Evolutionary conservation across 805 yeast species (phyloP).

Genomic region (Wickerhamiella alocasiicola): DNA sequence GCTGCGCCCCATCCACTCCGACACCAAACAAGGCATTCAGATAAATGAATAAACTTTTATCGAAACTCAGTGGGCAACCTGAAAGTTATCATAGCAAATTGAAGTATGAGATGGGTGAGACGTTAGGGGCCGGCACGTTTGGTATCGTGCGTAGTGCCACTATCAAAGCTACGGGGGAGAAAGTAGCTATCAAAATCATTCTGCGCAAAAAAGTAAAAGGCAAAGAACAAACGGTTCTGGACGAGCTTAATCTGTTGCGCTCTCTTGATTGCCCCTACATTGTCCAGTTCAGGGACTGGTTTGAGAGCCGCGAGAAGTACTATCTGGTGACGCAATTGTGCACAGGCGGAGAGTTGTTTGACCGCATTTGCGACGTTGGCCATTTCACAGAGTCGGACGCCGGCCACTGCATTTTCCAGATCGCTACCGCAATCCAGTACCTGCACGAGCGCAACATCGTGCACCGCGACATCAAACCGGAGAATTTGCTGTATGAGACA

Average conservation of each 20-base stretch:
- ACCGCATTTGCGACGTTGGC: constrained; percentile 68
- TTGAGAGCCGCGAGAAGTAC: constrained; percentile 82
- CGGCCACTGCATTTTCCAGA: constrained; percentile 55
- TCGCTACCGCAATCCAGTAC: constrained; percentile 66
- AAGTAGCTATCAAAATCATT: constrained; percentile 83
- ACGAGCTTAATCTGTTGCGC: constrained; percentile 61
- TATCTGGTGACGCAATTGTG: constrained; percentile 91
- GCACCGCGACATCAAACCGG: constrained; percentile 92
- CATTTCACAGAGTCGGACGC: constrained; percentile 86
- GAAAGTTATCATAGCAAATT: constrained; percentile 51
- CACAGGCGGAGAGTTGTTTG: constrained; percentile 91
- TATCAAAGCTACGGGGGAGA: constrained; percentile 38
- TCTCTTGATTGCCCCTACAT: constrained; percentile 71
- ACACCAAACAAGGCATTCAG: not conserved
- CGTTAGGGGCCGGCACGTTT: constrained; percentile 90
- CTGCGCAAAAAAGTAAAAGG: constrained; percentile 75
- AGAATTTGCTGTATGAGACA: constrained; percentile 61
- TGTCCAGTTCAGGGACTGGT: constrained; percentile 85
- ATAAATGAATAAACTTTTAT: constrained; percentile 25
- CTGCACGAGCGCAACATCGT: constrained; percentile 68
- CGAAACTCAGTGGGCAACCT: constrained; percentile 62
- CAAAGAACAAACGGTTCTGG: constrained; percentile 61
- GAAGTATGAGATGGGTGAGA: constrained; percentile 63
- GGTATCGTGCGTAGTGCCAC: constrained; percentile 82
- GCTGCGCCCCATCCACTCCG: too few species aligned